Conservation (phyloP, 2,329 filamentous ascomycete species). For the Cladosporium phlei region DNA sequence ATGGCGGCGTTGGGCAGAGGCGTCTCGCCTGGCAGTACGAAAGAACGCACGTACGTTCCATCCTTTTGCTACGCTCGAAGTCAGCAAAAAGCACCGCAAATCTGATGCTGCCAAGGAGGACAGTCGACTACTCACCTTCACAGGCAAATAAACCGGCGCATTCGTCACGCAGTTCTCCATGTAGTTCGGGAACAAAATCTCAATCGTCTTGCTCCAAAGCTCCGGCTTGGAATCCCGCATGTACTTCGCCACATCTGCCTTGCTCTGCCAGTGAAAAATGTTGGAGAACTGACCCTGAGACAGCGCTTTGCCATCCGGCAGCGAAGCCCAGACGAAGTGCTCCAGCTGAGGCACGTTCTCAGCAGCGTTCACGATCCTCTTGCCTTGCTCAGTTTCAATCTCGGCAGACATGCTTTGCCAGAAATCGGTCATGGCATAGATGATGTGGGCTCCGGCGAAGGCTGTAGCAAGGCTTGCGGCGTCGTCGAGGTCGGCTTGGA, state of each 20-base stretch:
- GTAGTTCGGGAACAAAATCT: slow-evolving; percentile 10
- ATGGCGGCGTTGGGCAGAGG: slow-evolving; percentile 4
- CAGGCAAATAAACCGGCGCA: not conserved
- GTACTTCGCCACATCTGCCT: slow-evolving; percentile 7
- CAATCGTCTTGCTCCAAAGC: slow-evolving; percentile 6
- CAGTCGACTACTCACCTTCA: not conserved
- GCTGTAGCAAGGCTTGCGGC: slow-evolving; percentile 41
- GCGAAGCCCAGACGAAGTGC: slow-evolving; percentile 9
- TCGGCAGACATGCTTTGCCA: slow-evolving; percentile 11
- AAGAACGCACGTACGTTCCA: slow-evolving; percentile 6
- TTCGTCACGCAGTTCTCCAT: slow-evolving; percentile 11
- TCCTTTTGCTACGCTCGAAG: not conserved
- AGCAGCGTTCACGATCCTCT: not conserved
- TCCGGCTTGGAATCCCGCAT: not conserved
- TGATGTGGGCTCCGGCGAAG: slow-evolving; percentile 44
- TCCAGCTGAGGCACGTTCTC: slow-evolving; percentile 2
- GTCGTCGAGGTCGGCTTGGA: slow-evolving; percentile 50
- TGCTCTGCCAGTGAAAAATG: slow-evolving; percentile 12
- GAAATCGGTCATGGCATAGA: slow-evolving; percentile 45
- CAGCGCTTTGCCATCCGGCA: slow-evolving; percentile 5
- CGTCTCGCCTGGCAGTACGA: not conserved
- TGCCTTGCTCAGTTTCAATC: not conserved
- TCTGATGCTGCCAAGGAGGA: not conserved
- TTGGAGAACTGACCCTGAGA: slow-evolving; percentile 1
- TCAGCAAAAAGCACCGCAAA: slow-evolving; percentile 1